phyloP scores from a whole-genome alignment of 257 asterid species.

The Nicotiana paniculata region DNA sequence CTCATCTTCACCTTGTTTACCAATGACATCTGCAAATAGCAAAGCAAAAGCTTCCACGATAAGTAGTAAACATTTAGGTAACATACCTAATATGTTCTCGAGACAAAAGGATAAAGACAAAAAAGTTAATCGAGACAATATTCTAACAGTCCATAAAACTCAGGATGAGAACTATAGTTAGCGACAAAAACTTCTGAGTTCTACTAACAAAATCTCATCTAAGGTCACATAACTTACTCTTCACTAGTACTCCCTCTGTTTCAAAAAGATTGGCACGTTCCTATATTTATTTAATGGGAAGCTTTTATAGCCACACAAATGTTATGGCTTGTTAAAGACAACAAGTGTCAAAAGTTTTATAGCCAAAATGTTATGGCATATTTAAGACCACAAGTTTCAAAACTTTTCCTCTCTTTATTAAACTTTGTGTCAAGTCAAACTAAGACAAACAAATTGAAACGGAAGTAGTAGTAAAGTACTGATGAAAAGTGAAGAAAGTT shows the following conservation, averaged over 20 bases:
- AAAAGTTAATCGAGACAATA: neutral
- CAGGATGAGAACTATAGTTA: neutral
- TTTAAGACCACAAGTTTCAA: no score
- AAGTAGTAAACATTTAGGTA: neutral
- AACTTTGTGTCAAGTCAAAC: no score
- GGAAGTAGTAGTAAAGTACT: neutral
- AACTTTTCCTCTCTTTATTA: no score
- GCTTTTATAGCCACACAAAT: no score
- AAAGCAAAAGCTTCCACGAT: neutral
- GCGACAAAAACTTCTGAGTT: neutral
- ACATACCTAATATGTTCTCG: neutral
- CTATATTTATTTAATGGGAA: no score
- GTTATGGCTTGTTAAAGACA: neutral
- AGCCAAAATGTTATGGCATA: no score
- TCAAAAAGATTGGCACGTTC: no score
- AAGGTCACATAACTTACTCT: neutral
- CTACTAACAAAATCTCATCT: neutral
- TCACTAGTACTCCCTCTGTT: neutral
- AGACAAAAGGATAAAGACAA: neutral
- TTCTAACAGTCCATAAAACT: neutral
- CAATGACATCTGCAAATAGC: slow-evolving; percentile 25
- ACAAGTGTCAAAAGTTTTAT: no score
- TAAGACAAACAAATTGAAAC: no score
- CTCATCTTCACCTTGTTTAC: slow-evolving; percentile 31
- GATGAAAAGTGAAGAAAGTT: neutral